These are phyloP conservation scores for Microbotryum intermedium DNA, from an alignment of 1,284 basidiomycete genomes.

Conservation along the genomic window DNA sequence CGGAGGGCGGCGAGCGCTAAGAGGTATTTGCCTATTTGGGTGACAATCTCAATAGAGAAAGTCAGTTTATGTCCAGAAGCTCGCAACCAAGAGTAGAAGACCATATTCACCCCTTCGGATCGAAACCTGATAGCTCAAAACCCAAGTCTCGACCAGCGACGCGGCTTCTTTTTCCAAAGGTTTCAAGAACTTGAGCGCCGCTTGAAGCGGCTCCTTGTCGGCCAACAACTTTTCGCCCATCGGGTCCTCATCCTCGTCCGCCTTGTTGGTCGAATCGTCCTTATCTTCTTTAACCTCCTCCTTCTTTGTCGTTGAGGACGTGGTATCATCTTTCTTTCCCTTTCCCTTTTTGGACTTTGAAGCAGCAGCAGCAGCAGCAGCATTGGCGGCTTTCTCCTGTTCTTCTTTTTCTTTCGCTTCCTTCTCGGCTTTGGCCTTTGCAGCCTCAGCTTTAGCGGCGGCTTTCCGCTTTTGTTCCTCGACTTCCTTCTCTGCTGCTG, in stretches of 20 bases:
- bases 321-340: constrained; percentile 51
- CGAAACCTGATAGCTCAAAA: constrained; percentile 69
- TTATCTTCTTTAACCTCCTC: constrained; percentile 16
- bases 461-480: constrained; percentile 3
- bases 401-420: constrained; percentile 35
- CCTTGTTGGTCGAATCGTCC: constrained; percentile 45
- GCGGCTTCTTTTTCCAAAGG: constrained; percentile 54
- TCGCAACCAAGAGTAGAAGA: not conserved
- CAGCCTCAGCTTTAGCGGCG: not conserved
- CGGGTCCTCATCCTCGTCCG: constrained; percentile 77
- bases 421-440: constrained; percentile 9
- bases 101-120: constrained; percentile 57
- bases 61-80: not conserved
- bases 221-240: constrained; percentile 63
- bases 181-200: constrained; percentile 63
- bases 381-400: constrained; percentile 63
- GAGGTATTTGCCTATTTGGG: constrained; percentile 59
- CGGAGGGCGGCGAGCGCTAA: constrained; percentile 66
- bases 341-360: constrained; percentile 85
- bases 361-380: constrained; percentile 53
- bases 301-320: not conserved
- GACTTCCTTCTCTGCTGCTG: constrained; percentile 1
- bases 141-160: constrained; percentile 60
- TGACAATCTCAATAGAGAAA: not conserved
- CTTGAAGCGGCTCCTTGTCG: constrained; percentile 61